A percentile compares a stretch with the other conserved stretches of the same genome.
phyloP scores from a whole-genome alignment of 768 basidiomycete genomes.

The Tulasnella sp. region DNA sequence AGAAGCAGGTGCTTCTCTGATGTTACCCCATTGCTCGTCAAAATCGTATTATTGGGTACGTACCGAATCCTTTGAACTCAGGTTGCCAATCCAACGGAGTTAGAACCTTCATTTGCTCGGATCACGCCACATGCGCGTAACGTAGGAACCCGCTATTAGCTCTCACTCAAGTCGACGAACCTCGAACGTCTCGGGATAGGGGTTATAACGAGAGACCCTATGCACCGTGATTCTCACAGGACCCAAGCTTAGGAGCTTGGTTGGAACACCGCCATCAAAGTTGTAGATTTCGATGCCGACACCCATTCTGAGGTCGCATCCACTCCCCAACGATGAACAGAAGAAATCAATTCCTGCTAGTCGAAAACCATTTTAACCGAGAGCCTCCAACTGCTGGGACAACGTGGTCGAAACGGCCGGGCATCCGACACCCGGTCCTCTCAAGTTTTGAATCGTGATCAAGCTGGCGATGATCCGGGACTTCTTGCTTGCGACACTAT shows the following conservation, averaged over 20 bases:
- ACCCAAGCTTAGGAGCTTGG: not conserved
- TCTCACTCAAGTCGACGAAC: not conserved
- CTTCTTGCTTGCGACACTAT: constrained; percentile 48
- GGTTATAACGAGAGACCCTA: not conserved
- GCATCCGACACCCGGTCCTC: constrained; percentile 56
- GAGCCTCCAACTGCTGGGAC: constrained; percentile 12
- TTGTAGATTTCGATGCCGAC: no score
- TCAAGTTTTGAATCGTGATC: constrained; percentile 69
- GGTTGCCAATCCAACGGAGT: no score
- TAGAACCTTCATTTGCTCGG: not conserved
- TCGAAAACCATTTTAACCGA: not conserved
- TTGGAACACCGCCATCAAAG: no score
- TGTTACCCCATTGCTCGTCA: no score
- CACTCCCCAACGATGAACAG: not conserved
- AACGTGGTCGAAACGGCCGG: constrained; percentile 26
- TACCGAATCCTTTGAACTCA: no score
- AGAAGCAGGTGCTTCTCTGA: no score
- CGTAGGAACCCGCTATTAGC: not conserved
- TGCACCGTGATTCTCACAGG: not conserved
- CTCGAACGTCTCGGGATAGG: not conserved
- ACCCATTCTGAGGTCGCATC: not conserved
- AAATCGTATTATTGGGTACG: no score
- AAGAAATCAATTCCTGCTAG: not conserved
- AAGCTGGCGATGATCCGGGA: constrained; percentile 57
- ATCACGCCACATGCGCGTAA: not conserved